Evolutionary conservation across 2,329 filamentous ascomycete genomes (phyloP).

Genomic region (Fusarium sp.): DNA sequence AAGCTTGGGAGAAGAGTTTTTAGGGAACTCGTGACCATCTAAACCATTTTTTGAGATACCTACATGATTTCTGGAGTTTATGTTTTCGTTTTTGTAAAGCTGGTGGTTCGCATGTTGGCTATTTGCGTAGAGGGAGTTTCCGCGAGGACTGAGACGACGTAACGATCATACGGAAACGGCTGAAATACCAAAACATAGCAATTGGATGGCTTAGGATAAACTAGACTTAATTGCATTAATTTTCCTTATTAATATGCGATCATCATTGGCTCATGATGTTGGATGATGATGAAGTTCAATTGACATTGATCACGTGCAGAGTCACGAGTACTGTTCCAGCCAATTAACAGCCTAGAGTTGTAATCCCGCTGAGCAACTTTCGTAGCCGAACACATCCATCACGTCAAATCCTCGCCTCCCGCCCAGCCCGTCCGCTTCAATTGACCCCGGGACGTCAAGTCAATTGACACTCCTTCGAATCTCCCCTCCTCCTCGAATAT

Average conservation of each 20-base stretch:
- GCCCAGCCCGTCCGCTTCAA: constrained; percentile 36
- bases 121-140: constrained; percentile 24
- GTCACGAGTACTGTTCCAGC: constrained; percentile 39
- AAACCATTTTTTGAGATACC: not conserved
- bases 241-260: not conserved
- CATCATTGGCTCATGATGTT: not conserved
- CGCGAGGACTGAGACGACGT: constrained; percentile 28
- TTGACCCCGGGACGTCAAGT: constrained; percentile 43
- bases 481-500: constrained; percentile 15
- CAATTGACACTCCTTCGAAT: constrained; percentile 39
- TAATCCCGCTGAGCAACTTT: constrained; percentile 52
- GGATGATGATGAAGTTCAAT: not conserved
- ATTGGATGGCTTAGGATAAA: not conserved
- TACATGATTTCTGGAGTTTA: constrained; percentile 22
- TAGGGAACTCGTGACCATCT: constrained; percentile 27
- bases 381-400: constrained; percentile 43
- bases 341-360: constrained; percentile 52
- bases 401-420: constrained; percentile 43
- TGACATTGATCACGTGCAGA: constrained; percentile 41
- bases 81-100: constrained; percentile 13
- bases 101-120: constrained; percentile 6
- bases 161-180: constrained; percentile 25
- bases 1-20: constrained; percentile 74
- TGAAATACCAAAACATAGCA: constrained; percentile 15
- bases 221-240: not conserved